These are phyloP conservation scores for Stereum hirsutum DNA, from an alignment of 1,284 basidiomycete species.

Conservation along the genomic window DNA sequence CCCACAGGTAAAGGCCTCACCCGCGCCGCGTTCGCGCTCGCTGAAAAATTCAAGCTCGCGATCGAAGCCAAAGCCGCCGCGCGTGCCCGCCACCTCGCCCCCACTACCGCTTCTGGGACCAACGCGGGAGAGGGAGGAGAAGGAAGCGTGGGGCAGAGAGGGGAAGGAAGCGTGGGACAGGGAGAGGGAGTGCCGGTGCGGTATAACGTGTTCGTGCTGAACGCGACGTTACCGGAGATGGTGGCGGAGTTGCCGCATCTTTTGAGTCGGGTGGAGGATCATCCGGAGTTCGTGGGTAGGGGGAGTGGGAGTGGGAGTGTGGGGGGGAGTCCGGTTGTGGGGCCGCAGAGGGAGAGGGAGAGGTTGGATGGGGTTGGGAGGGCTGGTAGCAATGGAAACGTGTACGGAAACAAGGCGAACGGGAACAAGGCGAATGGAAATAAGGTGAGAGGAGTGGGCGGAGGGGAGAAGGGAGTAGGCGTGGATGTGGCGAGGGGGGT, in stretches of 20 bases:
- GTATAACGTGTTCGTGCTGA: conserved; percentile 86
- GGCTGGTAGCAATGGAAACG: no score
- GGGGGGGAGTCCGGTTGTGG: no score
- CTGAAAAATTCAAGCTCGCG: conserved; percentile 49
- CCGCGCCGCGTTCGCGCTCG: conserved; percentile 44
- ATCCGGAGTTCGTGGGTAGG: neutral
- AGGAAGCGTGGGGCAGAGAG: neutral
- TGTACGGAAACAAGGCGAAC: neutral
- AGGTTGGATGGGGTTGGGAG: no score
- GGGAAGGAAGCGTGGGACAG: neutral
- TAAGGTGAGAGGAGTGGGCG: no score
- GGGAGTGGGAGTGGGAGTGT: no score
- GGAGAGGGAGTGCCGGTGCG: conserved; percentile 34
- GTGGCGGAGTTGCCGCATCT: conserved; percentile 37
- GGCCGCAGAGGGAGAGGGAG: no score
- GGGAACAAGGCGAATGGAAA: neutral
- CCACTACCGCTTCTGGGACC: conserved; percentile 4
- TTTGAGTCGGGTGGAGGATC: conserved; percentile 24
- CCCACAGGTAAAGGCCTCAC: conserved; percentile 38
- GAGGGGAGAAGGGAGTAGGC: no score
- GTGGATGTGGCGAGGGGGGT: neutral
- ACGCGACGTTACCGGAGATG: conserved; percentile 46
- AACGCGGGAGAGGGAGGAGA: no score
- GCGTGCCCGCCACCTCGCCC: conserved; percentile 28
- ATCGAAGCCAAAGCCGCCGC: conserved; percentile 39